Percentiles rank a stretch among this genome's conserved stretches.
Conservation (phyloP, 306 rosid genomes). For the Citrullus amarus region DNA sequence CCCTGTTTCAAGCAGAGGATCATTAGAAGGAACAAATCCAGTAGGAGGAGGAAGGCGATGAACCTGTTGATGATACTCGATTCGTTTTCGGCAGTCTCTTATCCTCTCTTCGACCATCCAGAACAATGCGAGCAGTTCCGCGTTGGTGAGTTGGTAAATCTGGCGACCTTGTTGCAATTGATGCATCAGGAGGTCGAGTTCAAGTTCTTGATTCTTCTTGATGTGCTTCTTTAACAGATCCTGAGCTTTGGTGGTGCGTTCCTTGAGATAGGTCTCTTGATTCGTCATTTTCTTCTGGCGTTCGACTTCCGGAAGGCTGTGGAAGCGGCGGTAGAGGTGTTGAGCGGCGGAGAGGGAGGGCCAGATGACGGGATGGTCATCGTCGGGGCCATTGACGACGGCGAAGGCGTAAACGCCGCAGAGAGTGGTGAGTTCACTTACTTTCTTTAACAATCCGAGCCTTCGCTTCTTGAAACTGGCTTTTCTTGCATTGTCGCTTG, state of each 20-base stretch:
- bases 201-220: conserved; percentile 14
- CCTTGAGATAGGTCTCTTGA: conserved; percentile 26
- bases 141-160: conserved; percentile 2
- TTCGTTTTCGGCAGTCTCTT: background rate
- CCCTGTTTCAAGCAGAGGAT: background rate
- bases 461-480: conserved; percentile 20
- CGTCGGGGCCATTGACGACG: conserved; percentile 12
- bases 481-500: conserved; percentile 21
- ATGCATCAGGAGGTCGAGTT: conserved; percentile 11
- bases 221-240: conserved; percentile 11
- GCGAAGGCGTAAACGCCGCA: conserved; percentile 21
- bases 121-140: conserved; percentile 4
- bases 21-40: background rate
- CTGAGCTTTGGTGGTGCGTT: conserved; percentile 9
- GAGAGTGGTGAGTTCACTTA: conserved; percentile 17
- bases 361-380: conserved; percentile 13
- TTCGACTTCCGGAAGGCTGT: conserved; percentile 15
- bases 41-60: background rate
- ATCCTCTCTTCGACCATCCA: conserved; percentile 10
- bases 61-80: conserved; percentile 1
- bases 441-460: conserved; percentile 25
- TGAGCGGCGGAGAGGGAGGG: conserved; percentile 11
- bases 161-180: conserved; percentile 14
- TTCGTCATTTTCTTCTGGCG: conserved; percentile 18
- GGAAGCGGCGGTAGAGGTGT: conserved; percentile 11